Evolutionary conservation across 805 yeast genomes (phyloP), one percentile per base, ranked within the genome.

Genomic region (Pichia ethanolica): DNA sequence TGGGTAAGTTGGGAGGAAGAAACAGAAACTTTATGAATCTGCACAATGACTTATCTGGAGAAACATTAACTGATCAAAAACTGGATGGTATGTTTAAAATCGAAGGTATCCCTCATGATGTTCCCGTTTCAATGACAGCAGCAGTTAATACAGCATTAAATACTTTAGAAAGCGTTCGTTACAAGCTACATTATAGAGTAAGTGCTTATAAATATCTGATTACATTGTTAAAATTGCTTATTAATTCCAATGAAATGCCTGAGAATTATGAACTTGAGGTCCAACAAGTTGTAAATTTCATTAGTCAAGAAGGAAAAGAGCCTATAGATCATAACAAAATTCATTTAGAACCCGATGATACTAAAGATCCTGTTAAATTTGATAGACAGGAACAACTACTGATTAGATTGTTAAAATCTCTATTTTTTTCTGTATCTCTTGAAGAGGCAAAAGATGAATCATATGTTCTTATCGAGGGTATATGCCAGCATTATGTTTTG

Each of bases 1-100:
- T 93, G 46, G 99, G 99, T 45, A 93, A 95, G 63, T 71, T 93
- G 14, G 99, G 99, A 37, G 99, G 99, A 2, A 78, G 99, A 61
- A 93, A 93, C 59, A 82, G 97, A 57, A 82, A 84, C 46, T 88
- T 89, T 62, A 74, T 93, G 58, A 81, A 80, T 49, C 85, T 95
- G 2, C 89, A 90, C 38, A 70, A 77, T 40, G 83, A 86, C 49
- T 70, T 93, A 56, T 71, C 73, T 43, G 67, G 79, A 0, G 75
- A 75, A 51, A 71, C 78, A 0, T 63, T 65, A 11, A 71, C 71
- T 25, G 83, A 83, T 50, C 88, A 85, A 57, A 86, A 86, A 53
- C 71, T 87, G 8, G 72, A 79, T 14, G 89, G 91, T 0, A 64
- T 79, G 46, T 79, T 91, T 63, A 73, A 73, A 42, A 77, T 91